Base-by-base conservation (phyloP, 495 filamentous ascomycete species). In the Penicillium cinerascens region DNA sequence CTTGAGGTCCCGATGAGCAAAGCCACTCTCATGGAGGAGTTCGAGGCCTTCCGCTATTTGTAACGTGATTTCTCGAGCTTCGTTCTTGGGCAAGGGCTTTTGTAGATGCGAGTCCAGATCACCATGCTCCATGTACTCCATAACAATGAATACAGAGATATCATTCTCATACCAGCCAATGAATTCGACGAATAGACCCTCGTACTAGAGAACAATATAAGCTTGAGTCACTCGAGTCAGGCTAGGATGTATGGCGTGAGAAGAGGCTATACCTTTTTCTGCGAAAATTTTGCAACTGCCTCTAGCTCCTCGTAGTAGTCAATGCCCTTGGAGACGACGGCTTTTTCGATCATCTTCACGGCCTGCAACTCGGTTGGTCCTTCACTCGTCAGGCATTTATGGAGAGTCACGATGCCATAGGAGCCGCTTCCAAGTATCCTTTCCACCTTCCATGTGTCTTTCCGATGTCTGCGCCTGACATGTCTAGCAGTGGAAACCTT, bases 1-100 rank as follows among this genome's bases (percentile, higher is more conserved):
- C 51, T 81, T 81, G 1, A 79, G 42, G 60, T 80, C 77, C 22
- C 78, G 53, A 58, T 81, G 77, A 20, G 61, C 64, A 56, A 72
- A 80, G 0, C 58, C 59, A 35, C 74, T 66, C 10, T 63, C 44
- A 49, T 80, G 78, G 65, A 81, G 75, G 18, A 65, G 59, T 1
- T 53, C 25, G 3, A 80, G 54, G 1, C 69, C 77, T 47, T 74
- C 67, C 1, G 76, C 49, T 11, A 80, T 26, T 46, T 81, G 77
- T 1, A 51, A 53, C 3, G 65, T 52, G 37, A 80, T 74, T 1
- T 61, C 47, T 40, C 67, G 42, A 8, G 58, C 72, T 25, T 79
- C 68, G 15, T 35, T 8, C 53, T 78, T 74, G 9, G 69, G 64
- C 1, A 78, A 45, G 13, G 55, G 62, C 16, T 10, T 29, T n/a